These are phyloP conservation scores for Sclerotinia subarctica DNA, from an alignment of 2,329 filamentous ascomycete species.

Conservation along the genomic window DNA sequence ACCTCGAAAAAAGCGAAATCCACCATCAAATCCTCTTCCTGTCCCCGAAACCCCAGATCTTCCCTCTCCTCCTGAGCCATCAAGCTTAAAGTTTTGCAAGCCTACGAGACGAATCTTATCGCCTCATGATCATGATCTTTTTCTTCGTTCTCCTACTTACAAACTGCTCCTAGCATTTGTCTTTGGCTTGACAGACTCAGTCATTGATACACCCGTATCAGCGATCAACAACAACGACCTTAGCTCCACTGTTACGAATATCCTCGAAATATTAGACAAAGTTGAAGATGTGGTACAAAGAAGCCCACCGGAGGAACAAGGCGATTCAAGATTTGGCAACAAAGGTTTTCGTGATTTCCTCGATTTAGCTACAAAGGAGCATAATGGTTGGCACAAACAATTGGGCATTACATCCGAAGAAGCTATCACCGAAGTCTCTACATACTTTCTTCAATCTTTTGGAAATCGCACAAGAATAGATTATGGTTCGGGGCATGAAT, in stretches of 20 bases:
- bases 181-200: constrained; percentile 80
- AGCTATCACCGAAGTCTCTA: constrained; percentile 68
- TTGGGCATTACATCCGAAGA: constrained; percentile 52
- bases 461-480: constrained; percentile 87
- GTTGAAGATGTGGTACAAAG: constrained; percentile 63
- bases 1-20: constrained; percentile 55
- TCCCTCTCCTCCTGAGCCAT: constrained; percentile 61
- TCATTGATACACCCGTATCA: constrained; percentile 66
- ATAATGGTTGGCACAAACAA: constrained; percentile 58
- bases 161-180: constrained; percentile 77
- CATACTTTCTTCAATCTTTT: constrained; percentile 80
- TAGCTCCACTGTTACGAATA: constrained; percentile 58
- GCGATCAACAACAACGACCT: constrained; percentile 54
- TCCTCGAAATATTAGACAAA: constrained; percentile 68
- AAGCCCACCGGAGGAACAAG: constrained; percentile 79
- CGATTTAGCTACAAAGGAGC: constrained; percentile 57
- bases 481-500: constrained; percentile 94
- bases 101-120: constrained; percentile 82
- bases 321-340: constrained; percentile 90
- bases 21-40: constrained; percentile 55
- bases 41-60: constrained; percentile 74
- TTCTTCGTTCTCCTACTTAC: constrained; percentile 73
- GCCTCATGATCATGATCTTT: constrained; percentile 73
- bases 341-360: constrained; percentile 83
- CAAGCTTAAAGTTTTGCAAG: constrained; percentile 57